Base-by-base conservation (phyloP, 2,329 filamentous ascomycete genomes). In the Cadophora malorum region DNA sequence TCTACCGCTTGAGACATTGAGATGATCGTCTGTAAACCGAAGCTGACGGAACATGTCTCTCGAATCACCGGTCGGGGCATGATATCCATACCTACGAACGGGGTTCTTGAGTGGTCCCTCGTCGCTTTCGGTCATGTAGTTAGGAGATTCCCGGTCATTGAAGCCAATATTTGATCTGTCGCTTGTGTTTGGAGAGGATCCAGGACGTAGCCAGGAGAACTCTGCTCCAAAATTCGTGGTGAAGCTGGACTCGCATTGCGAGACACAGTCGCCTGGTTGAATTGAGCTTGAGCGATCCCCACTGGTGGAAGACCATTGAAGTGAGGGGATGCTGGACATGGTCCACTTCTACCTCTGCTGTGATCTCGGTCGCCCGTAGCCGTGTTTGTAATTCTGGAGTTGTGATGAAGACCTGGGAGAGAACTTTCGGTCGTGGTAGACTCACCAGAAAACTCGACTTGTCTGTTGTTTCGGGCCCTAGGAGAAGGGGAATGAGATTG, bases 351-450 rank as follows among this genome's bases (percentile, higher is more conserved):
- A 6, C 35, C 35, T 59, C 56, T 41, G 5, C 5, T 6, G 8
- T 10, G 12, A 16, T 59, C 21, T 9, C 8, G 10, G 14, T 28
- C 16, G 14, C 14, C 21, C 3, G 3, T 16, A 4, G 38, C 16
- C 2, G 35, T 25, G 4, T 14, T 59, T 14, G 23, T 10, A 4
- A 5, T 19, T 8, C 35, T 3, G 6, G 12, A 8, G 12, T 41
- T 12, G 23, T 10, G 12, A 8, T 10, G n/a, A 38, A 35, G 14
- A 23, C 55, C 55, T 7, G 56, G 4, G 3, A 25, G 3, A 16
- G 35, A 59, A 35, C 35, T 59, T 59, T 59, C 56, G 1, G 56
- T 45, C 56, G 45, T 59, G 1, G 35, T 59, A 16, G 56, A n/a
- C 35, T 59, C 56, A 35, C 41, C 9, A 7, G 56, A 33, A 28